Percentiles rank a stretch among this genome's conserved stretches.
These are phyloP conservation scores for Pichia sp. DNA, from an alignment of 1,139 yeast species.

Conservation along the genomic window DNA sequence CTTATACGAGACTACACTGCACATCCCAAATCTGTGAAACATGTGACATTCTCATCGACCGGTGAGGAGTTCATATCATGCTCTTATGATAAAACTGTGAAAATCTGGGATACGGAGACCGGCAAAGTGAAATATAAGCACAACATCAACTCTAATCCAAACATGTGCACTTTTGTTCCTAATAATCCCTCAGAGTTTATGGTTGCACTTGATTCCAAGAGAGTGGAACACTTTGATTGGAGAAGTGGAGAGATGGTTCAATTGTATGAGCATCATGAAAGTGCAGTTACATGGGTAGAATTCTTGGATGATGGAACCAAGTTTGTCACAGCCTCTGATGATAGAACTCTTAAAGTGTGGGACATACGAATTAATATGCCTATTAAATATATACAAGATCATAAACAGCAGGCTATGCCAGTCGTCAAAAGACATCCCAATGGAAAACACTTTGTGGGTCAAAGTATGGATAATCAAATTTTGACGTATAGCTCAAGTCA, in stretches of 20 bases:
- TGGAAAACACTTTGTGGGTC: conserved; percentile 61
- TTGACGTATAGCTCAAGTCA: conserved; percentile 56
- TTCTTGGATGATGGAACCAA: conserved; percentile 40
- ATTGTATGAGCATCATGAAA: conserved; percentile 75
- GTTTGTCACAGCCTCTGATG: conserved; percentile 79
- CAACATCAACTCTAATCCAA: conserved; percentile 44
- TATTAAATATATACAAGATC: conserved; percentile 72
- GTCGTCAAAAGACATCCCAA: conserved; percentile 51
- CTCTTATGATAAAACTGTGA: conserved; percentile 58
- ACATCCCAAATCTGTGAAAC: conserved; percentile 62
- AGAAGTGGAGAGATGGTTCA: conserved; percentile 42
- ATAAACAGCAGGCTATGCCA: conserved; percentile 77
- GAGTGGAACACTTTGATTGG: conserved; percentile 62
- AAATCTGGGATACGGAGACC: conserved; percentile 74
- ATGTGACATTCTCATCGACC: conserved; percentile 45
- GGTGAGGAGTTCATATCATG: conserved; percentile 68
- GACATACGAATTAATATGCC: conserved; percentile 79
- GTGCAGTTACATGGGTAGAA: conserved; percentile 59
- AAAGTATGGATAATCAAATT: conserved; percentile 72
- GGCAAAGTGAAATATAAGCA: conserved; percentile 51
- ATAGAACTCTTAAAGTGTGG: conserved; percentile 82
- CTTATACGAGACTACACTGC: conserved; percentile 64
- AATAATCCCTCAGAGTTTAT: conserved; percentile 49
- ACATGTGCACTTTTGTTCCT: conserved; percentile 60
- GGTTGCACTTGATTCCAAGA: conserved; percentile 62